Evolutionary conservation across 2,329 filamentous ascomycete genomes (phyloP).

Genomic region (Aureobasidium sp.): DNA sequence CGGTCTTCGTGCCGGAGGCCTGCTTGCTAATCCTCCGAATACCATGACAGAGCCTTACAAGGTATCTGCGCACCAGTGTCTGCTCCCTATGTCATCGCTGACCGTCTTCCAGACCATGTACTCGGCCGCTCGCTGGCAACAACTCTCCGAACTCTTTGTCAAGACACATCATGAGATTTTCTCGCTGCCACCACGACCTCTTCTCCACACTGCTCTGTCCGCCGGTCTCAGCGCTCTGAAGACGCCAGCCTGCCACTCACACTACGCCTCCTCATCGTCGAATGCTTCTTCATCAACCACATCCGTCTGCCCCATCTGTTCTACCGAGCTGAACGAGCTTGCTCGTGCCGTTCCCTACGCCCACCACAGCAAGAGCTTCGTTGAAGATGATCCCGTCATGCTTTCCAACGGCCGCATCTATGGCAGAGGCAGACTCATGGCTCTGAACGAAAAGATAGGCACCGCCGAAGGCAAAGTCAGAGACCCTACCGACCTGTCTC

Average conservation of each 20-base stretch:
- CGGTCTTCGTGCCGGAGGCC: conserved; percentile 64
- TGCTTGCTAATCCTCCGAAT: conserved; percentile 67
- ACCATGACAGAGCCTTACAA: conserved; percentile 54
- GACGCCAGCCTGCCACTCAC: conserved; percentile 83
- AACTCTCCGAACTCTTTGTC: conserved; percentile 74
- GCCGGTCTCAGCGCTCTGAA: conserved; percentile 92
- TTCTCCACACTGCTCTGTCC: conserved; percentile 84
- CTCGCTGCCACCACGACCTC: conserved; percentile 70
- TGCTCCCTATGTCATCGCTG: not conserved
- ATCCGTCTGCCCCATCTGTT: conserved; percentile 90
- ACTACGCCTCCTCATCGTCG: conserved; percentile 46
- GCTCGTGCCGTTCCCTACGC: conserved; percentile 87
- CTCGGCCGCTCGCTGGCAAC: conserved; percentile 62
- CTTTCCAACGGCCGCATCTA: conserved; percentile 85
- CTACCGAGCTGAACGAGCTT: conserved; percentile 86
- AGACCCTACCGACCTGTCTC: conserved; percentile 66
- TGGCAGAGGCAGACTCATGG: conserved; percentile 63
- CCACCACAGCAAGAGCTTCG: conserved; percentile 87
- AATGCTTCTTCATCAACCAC: conserved; percentile 54
- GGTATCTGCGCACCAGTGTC: conserved; percentile 32
- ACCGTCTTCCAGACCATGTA: conserved; percentile 48
- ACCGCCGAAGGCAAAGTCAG: conserved; percentile 60
- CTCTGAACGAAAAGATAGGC: conserved; percentile 73
- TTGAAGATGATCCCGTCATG: conserved; percentile 79
- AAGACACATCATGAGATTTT: conserved; percentile 81